Base-by-base conservation (phyloP, 1,284 basidiomycete species). In the Ceratobasidium theobromae region DNA sequence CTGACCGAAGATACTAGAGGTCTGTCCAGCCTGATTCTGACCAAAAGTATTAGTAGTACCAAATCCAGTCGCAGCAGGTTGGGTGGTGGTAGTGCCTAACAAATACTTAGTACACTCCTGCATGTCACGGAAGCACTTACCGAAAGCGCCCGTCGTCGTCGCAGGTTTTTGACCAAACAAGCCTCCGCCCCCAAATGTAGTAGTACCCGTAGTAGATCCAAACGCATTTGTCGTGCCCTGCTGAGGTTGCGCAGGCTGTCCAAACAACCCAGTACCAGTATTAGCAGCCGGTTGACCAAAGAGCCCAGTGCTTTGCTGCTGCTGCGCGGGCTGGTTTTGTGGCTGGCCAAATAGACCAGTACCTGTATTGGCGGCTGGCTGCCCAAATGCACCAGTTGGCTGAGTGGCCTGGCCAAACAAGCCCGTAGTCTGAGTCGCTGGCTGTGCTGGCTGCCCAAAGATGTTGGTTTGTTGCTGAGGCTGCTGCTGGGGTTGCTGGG, bases 371-470 rank as follows among this genome's bases (percentile, higher is more conserved):
- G 71, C 68, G 14, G 75, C 69, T 4, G 78, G 69, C 68, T 79
- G 79, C n/a, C 79, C 76, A 58, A 82, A 84, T 35, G 79, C 75
- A 48, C 81, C 80, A 5, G 77, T 68, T 8, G 60, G 46, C 23
- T 70, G 65, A 8, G 48, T 48, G n/a, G 30, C 58, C 40, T 68
- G 67, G 6, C 69, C 69, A 43, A 70, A 70, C 23, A 67, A 52
- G 33, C 67, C 62, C 12, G 33, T 33, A 12, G 21, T 14, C n/a
- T 68, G 55, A 23, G 23, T 70, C 66, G 45, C 70, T 60, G 52
- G 65, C 21, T 64, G 67, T 28, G 72, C 70, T 62, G 73, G 72
- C 43, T 77, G 75, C 2, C 78, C 79, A 69, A 85, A 85, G 54
- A 76, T 71, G 62, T 74, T 79, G 23, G 77, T 69, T 4, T 79